These are phyloP conservation scores for Colletotrichum trifolii DNA, from an alignment of 2,329 filamentous ascomycete genomes.

Conservation along the genomic window DNA sequence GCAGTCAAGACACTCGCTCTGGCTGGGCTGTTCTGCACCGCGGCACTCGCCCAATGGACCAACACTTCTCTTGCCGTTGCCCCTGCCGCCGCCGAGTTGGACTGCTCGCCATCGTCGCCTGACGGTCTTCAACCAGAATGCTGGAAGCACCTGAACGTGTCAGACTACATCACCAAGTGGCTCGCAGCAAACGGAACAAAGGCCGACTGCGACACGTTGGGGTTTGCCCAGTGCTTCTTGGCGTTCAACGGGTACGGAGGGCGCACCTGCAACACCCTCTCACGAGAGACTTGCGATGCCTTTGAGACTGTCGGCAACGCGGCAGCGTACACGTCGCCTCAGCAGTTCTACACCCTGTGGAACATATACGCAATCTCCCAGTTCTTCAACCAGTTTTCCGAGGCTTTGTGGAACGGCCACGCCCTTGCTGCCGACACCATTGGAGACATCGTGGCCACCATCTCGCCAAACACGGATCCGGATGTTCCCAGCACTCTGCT, in stretches of 20 bases:
- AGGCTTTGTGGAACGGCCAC: slow-evolving; percentile 41
- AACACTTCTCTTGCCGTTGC: too few relatives aligned
- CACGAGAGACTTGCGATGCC: slow-evolving; percentile 40
- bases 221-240: slow-evolving; percentile 43
- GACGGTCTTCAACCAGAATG: slow-evolving; percentile 40
- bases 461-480: slow-evolving; percentile 40
- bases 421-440: slow-evolving; percentile 41
- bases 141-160: slow-evolving; percentile 39
- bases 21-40: too few relatives aligned
- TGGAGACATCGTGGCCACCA: slow-evolving; percentile 41
- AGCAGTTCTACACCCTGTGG: slow-evolving; percentile 44
- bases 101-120: slow-evolving; percentile 22
- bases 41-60: too few relatives aligned
- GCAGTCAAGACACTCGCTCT: too few relatives aligned
- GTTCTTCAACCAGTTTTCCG: slow-evolving; percentile 44
- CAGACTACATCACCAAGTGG: slow-evolving; percentile 42
- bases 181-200: slow-evolving; percentile 41
- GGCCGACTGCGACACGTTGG: slow-evolving; percentile 40
- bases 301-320: slow-evolving; percentile 7
- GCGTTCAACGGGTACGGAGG: slow-evolving; percentile 42
- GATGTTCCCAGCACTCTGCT: slow-evolving; percentile 37
- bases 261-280: slow-evolving; percentile 42
- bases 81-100: not conserved
- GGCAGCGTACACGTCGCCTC: slow-evolving; percentile 37
- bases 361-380: slow-evolving; percentile 44